Conservation (phyloP, 805 yeast genomes). For the Wickerhamia fluorescens region DNA sequence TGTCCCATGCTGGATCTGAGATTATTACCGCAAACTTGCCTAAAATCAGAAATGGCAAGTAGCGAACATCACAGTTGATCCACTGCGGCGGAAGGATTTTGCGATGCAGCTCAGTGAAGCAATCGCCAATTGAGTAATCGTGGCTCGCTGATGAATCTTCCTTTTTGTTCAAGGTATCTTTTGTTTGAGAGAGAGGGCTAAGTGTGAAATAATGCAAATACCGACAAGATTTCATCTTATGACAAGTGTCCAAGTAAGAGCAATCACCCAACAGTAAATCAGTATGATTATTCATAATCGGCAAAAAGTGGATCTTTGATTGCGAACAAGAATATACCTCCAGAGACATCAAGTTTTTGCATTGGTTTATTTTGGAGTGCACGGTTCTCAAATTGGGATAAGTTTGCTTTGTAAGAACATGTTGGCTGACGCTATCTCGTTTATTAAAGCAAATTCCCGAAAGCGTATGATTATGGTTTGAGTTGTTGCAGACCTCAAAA, state of each 20-base stretch:
- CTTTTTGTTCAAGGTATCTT: background rate
- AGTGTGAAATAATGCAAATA: constrained; percentile 69
- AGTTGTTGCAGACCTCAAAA: constrained; percentile 43
- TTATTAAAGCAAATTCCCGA: constrained; percentile 17
- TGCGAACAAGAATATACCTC: constrained; percentile 17
- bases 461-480: constrained; percentile 24
- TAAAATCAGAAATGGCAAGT: constrained; percentile 58
- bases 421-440: constrained; percentile 7
- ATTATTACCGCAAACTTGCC: constrained; percentile 80
- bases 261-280: constrained; percentile 79
- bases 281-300: constrained; percentile 42
- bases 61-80: constrained; percentile 79
- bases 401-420: constrained; percentile 3
- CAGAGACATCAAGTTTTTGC: constrained; percentile 8
- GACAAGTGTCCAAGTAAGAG: constrained; percentile 91
- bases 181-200: constrained; percentile 27
- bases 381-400: background rate
- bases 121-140: constrained; percentile 46
- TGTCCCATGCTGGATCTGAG: constrained; percentile 97
- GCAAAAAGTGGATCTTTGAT: constrained; percentile 22
- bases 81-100: constrained; percentile 59
- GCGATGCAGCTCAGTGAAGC: constrained; percentile 30
- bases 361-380: constrained; percentile 3
- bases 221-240: constrained; percentile 71
- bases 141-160: constrained; percentile 10